These are phyloP conservation scores for Amauroascus niger DNA, from an alignment of 2,329 filamentous ascomycete genomes.

Conservation along the genomic window DNA sequence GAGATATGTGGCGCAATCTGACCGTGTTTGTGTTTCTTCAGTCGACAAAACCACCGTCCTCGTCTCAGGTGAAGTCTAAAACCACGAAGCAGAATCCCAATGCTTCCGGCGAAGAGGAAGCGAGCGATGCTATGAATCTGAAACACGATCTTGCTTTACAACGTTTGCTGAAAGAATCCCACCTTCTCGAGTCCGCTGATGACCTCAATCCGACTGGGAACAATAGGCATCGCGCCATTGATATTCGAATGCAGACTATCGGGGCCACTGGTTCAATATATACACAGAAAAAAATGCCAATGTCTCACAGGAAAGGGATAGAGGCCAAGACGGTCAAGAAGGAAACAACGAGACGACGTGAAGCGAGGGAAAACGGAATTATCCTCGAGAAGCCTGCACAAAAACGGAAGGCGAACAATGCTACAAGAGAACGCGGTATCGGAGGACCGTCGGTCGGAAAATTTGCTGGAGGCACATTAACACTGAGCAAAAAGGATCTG, in stretches of 20 bases:
- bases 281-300: conserved; percentile 77
- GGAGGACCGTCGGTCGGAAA: conserved; percentile 71
- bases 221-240: conserved; percentile 69
- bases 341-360: conserved; percentile 61
- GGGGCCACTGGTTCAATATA: conserved; percentile 68
- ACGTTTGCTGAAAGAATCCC: conserved; percentile 80
- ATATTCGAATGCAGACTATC: conserved; percentile 71
- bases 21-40: conserved; percentile 13
- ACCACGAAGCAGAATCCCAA: conserved; percentile 30
- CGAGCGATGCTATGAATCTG: conserved; percentile 55
- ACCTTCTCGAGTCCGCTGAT: conserved; percentile 86
- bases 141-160: conserved; percentile 91
- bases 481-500: conserved; percentile 68
- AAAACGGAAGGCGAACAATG: conserved; percentile 28
- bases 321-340: conserved; percentile 52
- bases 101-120: conserved; percentile 52
- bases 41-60: conserved; percentile 42
- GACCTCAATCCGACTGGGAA: conserved; percentile 63
- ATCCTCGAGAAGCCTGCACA: conserved; percentile 56
- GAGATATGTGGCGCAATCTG: background rate
- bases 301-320: conserved; percentile 80
- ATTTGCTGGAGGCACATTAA: conserved; percentile 69
- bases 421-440: conserved; percentile 52
- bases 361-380: conserved; percentile 84
- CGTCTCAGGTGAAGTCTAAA: conserved; percentile 19